Evolutionary conservation across 352 stramenopile species (phyloP).

Genomic region (Phytophthora ramorum): DNA sequence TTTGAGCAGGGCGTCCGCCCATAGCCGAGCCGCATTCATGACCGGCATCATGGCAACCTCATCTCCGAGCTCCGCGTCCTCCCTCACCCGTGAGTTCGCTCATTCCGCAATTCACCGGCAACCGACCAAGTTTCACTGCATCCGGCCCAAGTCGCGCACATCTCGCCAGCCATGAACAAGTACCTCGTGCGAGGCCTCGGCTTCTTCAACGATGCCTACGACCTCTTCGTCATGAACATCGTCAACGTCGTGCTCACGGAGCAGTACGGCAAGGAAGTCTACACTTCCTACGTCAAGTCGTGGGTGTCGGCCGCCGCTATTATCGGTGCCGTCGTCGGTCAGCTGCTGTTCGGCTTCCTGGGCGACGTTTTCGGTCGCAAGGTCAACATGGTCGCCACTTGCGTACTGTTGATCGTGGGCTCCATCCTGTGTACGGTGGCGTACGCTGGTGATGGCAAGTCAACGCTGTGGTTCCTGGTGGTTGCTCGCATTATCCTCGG

Average conservation of each 20-base stretch:
- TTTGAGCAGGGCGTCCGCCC: not conserved
- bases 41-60: not conserved
- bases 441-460: conserved; percentile 31
- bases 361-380: conserved; percentile 63
- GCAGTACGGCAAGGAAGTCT: conserved; percentile 62
- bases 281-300: conserved; percentile 66
- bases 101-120: not conserved
- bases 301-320: conserved; percentile 56
- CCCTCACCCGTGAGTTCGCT: not conserved
- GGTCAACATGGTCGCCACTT: conserved; percentile 70
- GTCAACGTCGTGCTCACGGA: conserved; percentile 71
- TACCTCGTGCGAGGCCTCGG: conserved; percentile 61
- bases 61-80: not conserved
- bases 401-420: conserved; percentile 53
- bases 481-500: conserved; percentile 47
- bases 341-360: conserved; percentile 61
- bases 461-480: conserved; percentile 54
- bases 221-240: conserved; percentile 77
- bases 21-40: not conserved
- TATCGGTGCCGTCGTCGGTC: conserved; percentile 60
- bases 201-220: conserved; percentile 71
- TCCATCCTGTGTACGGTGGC: conserved; percentile 54
- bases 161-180: conserved; percentile 49
- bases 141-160: not conserved
- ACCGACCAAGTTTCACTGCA: not conserved